phyloP scores from a whole-genome alignment of 345 rosid genomes.

The Nasturtium officinale region DNA sequence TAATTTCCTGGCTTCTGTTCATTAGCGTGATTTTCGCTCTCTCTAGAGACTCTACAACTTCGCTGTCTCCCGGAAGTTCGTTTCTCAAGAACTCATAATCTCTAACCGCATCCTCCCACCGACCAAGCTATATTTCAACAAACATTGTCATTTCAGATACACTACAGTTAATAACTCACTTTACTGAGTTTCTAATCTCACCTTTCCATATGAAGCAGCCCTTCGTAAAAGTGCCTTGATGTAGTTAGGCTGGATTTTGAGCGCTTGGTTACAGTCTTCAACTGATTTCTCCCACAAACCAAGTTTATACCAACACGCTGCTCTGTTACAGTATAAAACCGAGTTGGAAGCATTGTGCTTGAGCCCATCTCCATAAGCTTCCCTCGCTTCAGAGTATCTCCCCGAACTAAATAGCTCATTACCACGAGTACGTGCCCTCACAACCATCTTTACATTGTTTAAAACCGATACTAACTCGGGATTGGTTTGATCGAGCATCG shows the following conservation, averaged over 20 bases:
- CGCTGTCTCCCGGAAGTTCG: constrained; percentile 80
- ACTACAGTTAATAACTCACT: background rate
- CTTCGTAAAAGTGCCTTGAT: constrained; percentile 84
- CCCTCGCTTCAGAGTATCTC: constrained; percentile 80
- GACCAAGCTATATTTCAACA: constrained; percentile 41
- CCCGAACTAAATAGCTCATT: constrained; percentile 80
- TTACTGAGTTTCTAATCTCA: constrained; percentile 28
- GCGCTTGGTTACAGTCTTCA: constrained; percentile 86
- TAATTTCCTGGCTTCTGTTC: constrained; percentile 58
- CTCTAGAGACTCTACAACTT: constrained; percentile 68
- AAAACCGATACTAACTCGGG: constrained; percentile 58
- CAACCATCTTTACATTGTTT: constrained; percentile 73
- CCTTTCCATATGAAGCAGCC: constrained; percentile 93
- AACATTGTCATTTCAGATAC: constrained; percentile 28
- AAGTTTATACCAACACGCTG: constrained; percentile 96
- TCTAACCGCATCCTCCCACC: constrained; percentile 82
- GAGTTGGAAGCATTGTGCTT: constrained; percentile 63
- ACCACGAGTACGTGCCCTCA: constrained; percentile 75
- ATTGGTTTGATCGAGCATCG: constrained; percentile 56
- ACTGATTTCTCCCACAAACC: constrained; percentile 85
- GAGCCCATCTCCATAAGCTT: constrained; percentile 95
- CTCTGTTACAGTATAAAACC: constrained; percentile 93
- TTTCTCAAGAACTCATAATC: constrained; percentile 79
- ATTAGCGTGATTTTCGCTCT: constrained; percentile 65
- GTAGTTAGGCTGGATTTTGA: constrained; percentile 71